A percentile compares a stretch with the other conserved stretches of the same genome.
Evolutionary conservation across 768 basidiomycete genomes (phyloP).

Genomic region (Lactarius hengduanensis): DNA sequence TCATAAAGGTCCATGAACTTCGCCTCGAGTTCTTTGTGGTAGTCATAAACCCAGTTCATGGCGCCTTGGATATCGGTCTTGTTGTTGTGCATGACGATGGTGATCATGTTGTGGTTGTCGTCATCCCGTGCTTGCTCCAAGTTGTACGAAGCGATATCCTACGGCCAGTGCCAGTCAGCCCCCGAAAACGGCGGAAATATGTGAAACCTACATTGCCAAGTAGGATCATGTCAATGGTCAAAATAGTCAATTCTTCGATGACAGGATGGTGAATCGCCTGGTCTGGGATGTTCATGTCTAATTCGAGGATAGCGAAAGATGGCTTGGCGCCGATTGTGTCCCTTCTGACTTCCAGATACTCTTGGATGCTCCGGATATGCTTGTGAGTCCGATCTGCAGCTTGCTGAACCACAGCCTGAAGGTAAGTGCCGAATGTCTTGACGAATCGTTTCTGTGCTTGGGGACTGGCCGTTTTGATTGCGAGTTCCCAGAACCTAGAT

Average conservation of each 20-base stretch:
- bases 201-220: slow-evolving; percentile 22
- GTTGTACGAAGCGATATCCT: slow-evolving; percentile 39
- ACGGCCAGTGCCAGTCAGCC: background rate
- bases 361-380: slow-evolving; percentile 23
- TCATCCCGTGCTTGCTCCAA: slow-evolving; percentile 39
- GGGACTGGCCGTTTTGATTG: slow-evolving; percentile 27
- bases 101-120: slow-evolving; percentile 43
- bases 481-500: slow-evolving; percentile 30
- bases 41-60: slow-evolving; percentile 36
- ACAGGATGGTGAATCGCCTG: slow-evolving; percentile 23
- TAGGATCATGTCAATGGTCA: slow-evolving; percentile 28
- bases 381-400: slow-evolving; percentile 25
- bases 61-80: slow-evolving; percentile 38
- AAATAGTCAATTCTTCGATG: slow-evolving; percentile 22
- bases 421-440: slow-evolving; percentile 26
- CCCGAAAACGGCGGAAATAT: background rate
- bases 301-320: slow-evolving; percentile 26
- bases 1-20: slow-evolving; percentile 35
- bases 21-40: slow-evolving; percentile 35
- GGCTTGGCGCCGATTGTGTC: slow-evolving; percentile 29
- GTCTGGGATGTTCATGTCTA: slow-evolving; percentile 24
- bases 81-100: slow-evolving; percentile 44
- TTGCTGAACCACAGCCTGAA: slow-evolving; percentile 25
- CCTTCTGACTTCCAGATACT: slow-evolving; percentile 27
- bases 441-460: slow-evolving; percentile 28